Evolutionary conservation across 2,329 filamentous ascomycete genomes (phyloP).

Genomic region (Fusarium sp.): DNA sequence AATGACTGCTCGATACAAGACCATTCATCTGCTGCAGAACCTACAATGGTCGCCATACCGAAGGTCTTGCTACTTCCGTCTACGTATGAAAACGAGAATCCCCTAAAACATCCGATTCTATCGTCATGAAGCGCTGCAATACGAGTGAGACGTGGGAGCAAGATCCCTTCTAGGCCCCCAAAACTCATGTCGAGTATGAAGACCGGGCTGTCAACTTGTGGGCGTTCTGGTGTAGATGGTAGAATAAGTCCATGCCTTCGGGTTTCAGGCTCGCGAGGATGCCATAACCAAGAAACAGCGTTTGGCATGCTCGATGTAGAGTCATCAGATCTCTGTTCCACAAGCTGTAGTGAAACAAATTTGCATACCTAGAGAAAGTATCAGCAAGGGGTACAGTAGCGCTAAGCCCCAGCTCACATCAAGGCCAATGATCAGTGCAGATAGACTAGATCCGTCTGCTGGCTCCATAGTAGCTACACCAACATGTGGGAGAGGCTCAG

Average conservation of each 20-base stretch:
- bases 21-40: not conserved
- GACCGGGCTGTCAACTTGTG: not conserved
- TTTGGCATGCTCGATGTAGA: too few relatives aligned
- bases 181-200: conserved; percentile 26
- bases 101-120: not conserved
- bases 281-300: conserved; percentile 3
- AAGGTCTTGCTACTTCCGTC: conserved; percentile 10
- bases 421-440: conserved; percentile 6
- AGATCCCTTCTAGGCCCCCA: not conserved
- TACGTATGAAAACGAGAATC: conserved; percentile 15
- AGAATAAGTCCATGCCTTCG: not conserved
- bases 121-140: conserved; percentile 1
- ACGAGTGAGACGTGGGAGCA: conserved; percentile 5
- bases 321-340: not conserved
- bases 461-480: not conserved
- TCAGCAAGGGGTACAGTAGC: not conserved
- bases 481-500: not conserved
- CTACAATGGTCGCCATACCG: not conserved
- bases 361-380: conserved; percentile 17
- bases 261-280: not conserved
- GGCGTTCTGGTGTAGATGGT: accelerated
- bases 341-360: not conserved
- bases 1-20: conserved; percentile 11
- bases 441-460: not conserved
- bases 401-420: conserved; percentile 7